Percentiles rank a stretch among this genome's conserved stretches.
phyloP scores from a whole-genome alignment of 2,329 filamentous ascomycete species.

The Huntiella moniliformis region DNA sequence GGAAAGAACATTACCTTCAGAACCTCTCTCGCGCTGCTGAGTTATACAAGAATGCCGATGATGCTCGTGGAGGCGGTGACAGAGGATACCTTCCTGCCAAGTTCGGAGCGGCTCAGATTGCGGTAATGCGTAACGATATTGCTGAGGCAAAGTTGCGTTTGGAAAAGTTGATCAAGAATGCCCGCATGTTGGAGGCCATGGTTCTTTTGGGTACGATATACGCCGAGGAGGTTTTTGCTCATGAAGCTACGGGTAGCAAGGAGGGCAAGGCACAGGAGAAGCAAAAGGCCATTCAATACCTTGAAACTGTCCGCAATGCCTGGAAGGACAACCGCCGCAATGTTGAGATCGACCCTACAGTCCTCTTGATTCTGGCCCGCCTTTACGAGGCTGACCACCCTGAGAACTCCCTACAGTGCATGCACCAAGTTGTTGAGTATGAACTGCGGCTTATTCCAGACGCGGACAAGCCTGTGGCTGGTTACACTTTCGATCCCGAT shows the following conservation, averaged over 20 bases:
- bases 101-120: slow-evolving; percentile 80
- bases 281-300: slow-evolving; percentile 67
- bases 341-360: slow-evolving; percentile 60
- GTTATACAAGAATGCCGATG: slow-evolving; percentile 78
- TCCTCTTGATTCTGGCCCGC: slow-evolving; percentile 77
- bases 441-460: slow-evolving; percentile 62
- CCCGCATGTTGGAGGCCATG: slow-evolving; percentile 74
- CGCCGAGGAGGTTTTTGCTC: slow-evolving; percentile 81
- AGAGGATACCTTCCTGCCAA: slow-evolving; percentile 85
- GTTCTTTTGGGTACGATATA: slow-evolving; percentile 79
- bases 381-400: slow-evolving; percentile 74
- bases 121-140: slow-evolving; percentile 64
- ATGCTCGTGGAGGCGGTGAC: slow-evolving; percentile 79
- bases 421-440: slow-evolving; percentile 80
- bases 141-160: slow-evolving; percentile 84
- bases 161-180: slow-evolving; percentile 83
- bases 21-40: slow-evolving; percentile 59
- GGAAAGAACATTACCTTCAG: slow-evolving; percentile 73
- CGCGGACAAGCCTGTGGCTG: slow-evolving; percentile 16
- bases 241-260: slow-evolving; percentile 49
- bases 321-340: slow-evolving; percentile 93
- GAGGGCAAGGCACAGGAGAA: slow-evolving; percentile 75
- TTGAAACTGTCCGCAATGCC: slow-evolving; percentile 66
- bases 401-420: slow-evolving; percentile 79
- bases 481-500: slow-evolving; percentile 15